Percentiles rank a stretch among this genome's conserved stretches.
Conservation (phyloP, 768 basidiomycete genomes). For the Termitomyces sp. region DNA sequence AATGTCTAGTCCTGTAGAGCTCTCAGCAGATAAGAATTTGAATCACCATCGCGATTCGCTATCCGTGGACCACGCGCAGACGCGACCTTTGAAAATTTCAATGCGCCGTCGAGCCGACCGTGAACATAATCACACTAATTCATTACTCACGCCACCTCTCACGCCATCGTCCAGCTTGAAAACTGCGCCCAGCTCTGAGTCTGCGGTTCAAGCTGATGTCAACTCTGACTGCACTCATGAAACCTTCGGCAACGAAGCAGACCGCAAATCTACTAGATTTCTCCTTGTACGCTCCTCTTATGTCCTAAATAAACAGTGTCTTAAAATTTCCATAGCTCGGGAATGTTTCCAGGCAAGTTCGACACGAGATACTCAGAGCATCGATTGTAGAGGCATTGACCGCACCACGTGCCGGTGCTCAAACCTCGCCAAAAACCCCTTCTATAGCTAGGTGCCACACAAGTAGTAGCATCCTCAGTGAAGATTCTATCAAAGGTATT, state of each 20-base stretch:
- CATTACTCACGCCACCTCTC: constrained; percentile 60
- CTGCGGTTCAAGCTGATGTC: constrained; percentile 12
- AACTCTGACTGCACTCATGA: constrained; percentile 18
- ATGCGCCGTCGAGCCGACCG: constrained; percentile 28
- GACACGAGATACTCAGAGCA: constrained; percentile 19
- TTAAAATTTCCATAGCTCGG: constrained; percentile 20
- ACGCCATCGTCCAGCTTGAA: constrained; percentile 58
- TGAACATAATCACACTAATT: constrained; percentile 26
- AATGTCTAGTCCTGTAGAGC: not conserved
- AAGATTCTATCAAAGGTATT: constrained; percentile 45
- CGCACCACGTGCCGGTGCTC: not conserved
- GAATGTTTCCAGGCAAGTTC: constrained; percentile 27
- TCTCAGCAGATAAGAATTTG: not conserved
- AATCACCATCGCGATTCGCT: constrained; percentile 12
- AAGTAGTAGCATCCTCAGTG: constrained; percentile 3
- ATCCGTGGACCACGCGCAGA: constrained; percentile 16
- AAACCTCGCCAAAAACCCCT: not conserved
- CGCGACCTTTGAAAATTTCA: constrained; percentile 19
- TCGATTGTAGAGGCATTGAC: constrained; percentile 21
- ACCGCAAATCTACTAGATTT: constrained; percentile 27
- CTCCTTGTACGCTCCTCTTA: constrained; percentile 23
- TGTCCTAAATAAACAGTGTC: not conserved
- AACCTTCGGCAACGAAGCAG: constrained; percentile 20
- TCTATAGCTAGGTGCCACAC: not conserved
- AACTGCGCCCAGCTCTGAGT: constrained; percentile 30